Evolutionary conservation across 495 filamentous ascomycete genomes (phyloP).

Genomic region (Trypethelium eluteriae): DNA sequence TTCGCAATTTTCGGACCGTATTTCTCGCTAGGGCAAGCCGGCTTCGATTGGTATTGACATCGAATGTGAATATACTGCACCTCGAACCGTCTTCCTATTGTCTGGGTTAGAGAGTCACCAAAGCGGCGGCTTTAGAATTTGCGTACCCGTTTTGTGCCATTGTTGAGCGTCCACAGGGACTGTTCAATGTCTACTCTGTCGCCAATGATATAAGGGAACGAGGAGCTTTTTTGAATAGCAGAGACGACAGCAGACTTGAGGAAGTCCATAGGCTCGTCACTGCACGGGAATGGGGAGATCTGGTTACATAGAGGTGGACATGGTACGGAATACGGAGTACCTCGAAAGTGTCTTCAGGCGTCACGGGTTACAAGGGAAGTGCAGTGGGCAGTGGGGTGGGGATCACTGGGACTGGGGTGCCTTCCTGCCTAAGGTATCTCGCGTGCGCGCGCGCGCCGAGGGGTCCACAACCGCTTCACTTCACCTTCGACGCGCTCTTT

Average conservation of each 20-base stretch:
- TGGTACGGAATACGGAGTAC: too few species aligned
- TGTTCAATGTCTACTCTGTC: constrained; percentile 81
- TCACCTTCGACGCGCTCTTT: background rate
- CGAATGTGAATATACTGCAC: constrained; percentile 96
- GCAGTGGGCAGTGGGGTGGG: background rate
- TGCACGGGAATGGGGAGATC: background rate
- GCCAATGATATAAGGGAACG: constrained; percentile 85
- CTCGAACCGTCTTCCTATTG: constrained; percentile 78
- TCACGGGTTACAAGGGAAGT: background rate
- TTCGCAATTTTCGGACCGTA: constrained; percentile 82
- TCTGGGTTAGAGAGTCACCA: constrained; percentile 18
- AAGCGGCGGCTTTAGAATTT: background rate
- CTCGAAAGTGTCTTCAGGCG: too few species aligned
- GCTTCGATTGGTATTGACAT: constrained; percentile 67
- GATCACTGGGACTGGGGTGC: background rate
- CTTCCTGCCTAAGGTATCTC: background rate
- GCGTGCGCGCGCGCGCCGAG: too few species aligned
- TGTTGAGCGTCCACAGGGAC: constrained; percentile 86
- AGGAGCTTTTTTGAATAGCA: constrained; percentile 87
- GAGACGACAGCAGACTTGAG: constrained; percentile 95
- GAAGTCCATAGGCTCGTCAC: constrained; percentile 68
- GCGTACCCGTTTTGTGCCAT: constrained; percentile 77
- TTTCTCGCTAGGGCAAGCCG: constrained; percentile 82
- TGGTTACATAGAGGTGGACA: background rate
- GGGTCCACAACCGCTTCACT: too few species aligned